Evolutionary conservation across 1,284 basidiomycete species (phyloP).

Genomic region (Lentinula novae-zelandiae): DNA sequence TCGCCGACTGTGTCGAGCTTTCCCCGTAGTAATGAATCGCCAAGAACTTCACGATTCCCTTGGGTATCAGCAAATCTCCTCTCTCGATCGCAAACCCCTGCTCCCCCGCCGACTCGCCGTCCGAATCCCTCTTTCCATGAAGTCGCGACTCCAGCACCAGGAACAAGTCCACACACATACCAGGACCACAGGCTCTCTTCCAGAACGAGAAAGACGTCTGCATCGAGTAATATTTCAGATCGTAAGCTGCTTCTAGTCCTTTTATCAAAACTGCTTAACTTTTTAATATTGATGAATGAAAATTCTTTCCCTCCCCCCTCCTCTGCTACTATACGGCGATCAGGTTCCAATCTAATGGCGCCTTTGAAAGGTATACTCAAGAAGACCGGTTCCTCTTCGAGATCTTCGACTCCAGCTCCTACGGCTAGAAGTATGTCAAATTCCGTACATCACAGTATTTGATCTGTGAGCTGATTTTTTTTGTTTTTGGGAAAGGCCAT

Average conservation of each 20-base stretch:
- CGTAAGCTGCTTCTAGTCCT: not conserved
- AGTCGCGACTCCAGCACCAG: not conserved
- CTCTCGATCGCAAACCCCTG: conserved; percentile 3
- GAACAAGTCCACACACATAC: not conserved
- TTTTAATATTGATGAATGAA: not conserved
- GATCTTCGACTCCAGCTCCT: conserved; percentile 1
- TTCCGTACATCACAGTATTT: not conserved
- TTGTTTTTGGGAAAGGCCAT: not conserved
- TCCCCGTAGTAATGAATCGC: not conserved
- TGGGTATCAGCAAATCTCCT: not conserved
- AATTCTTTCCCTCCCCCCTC: too few relatives aligned
- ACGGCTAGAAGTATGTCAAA: not conserved
- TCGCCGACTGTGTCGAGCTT: not conserved
- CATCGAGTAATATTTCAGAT: conserved; percentile 7
- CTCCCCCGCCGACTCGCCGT: not conserved
- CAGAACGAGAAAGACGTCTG: conserved; percentile 4
- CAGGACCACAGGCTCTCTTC: not conserved
- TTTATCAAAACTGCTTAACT: not conserved
- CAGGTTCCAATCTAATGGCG: not conserved
- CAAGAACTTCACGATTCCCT: not conserved
- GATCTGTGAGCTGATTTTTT: not conserved
- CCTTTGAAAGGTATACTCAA: conserved; percentile 11
- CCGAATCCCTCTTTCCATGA: not conserved
- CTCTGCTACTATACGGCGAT: not conserved
- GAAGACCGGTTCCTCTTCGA: conserved; percentile 1